Percentiles rank a stretch among this genome's conserved stretches.
phyloP scores from a whole-genome alignment of 352 stramenopile genomes.

The Phytophthora brassicae region DNA sequence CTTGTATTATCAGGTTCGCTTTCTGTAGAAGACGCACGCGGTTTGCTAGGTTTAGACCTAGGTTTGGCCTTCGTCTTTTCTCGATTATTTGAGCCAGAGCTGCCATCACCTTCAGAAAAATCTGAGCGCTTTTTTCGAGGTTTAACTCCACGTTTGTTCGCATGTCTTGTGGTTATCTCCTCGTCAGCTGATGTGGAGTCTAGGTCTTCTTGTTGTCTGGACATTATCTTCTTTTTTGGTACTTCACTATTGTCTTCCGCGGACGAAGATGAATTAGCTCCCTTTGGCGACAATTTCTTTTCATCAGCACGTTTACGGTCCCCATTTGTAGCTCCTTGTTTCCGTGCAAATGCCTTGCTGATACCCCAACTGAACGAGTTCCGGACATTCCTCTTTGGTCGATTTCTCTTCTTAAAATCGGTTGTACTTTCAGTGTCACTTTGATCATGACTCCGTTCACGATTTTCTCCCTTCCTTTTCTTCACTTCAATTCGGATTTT shows the following conservation, averaged over 20 bases:
- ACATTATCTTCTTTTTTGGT: conserved; percentile 6
- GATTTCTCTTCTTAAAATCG: conserved; percentile 11
- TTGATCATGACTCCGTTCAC: neutral
- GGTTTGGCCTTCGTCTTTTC: neutral
- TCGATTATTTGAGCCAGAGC: conserved; percentile 17
- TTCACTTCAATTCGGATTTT: conserved; percentile 15
- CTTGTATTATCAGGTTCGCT: conserved; percentile 13
- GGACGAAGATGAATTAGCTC: conserved; percentile 27
- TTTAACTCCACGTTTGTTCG: neutral
- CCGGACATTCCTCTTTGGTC: conserved; percentile 48
- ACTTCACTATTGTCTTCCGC: conserved; percentile 6
- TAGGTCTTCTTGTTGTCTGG: conserved; percentile 14
- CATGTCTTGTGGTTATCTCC: neutral
- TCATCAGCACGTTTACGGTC: conserved; percentile 2
- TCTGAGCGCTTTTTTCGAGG: conserved; percentile 12
- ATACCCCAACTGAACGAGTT: conserved; percentile 81
- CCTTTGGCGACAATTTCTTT: conserved; percentile 1
- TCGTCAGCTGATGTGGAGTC: conserved; percentile 19
- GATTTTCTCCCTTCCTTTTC: conserved; percentile 13
- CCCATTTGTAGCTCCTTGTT: conserved; percentile 35
- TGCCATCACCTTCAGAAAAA: conserved; percentile 7
- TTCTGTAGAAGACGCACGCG: conserved; percentile 23
- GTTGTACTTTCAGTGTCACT: conserved; percentile 25
- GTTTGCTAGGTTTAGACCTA: conserved; percentile 12
- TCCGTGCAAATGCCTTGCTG: conserved; percentile 63